These are phyloP conservation scores for Exophiala mesophila DNA, from an alignment of 2,329 filamentous ascomycete species.

Conservation along the genomic window DNA sequence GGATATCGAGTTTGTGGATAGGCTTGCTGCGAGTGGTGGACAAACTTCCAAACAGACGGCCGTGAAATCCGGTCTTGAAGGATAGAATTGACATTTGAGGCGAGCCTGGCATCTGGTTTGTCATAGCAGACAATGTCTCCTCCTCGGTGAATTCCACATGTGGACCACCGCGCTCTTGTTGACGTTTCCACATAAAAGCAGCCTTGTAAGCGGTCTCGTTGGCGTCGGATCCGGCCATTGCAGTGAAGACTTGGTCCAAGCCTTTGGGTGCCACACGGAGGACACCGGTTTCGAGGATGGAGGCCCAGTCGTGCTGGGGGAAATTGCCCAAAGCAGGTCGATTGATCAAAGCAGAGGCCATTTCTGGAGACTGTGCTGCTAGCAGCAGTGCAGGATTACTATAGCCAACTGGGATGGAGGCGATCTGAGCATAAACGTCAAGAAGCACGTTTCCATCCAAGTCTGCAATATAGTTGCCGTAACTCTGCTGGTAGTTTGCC, in stretches of 20 bases:
- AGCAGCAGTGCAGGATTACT: constrained; percentile 74
- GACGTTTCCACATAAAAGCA: constrained; percentile 87
- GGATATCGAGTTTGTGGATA: constrained; percentile 92
- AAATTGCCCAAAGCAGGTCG: constrained; percentile 70
- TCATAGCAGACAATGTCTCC: constrained; percentile 71
- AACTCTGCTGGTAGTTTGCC: constrained; percentile 66
- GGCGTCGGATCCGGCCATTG: constrained; percentile 81
- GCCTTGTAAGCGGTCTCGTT: constrained; percentile 95
- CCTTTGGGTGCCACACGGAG: constrained; percentile 79
- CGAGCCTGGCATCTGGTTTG: constrained; percentile 72
- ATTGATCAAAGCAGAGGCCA: constrained; percentile 79
- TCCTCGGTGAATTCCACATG: constrained; percentile 72
- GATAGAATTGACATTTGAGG: constrained; percentile 79
- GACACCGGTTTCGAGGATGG: constrained; percentile 72
- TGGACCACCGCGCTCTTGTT: constrained; percentile 72
- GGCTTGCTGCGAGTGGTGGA: constrained; percentile 89
- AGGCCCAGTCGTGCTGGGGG: constrained; percentile 76
- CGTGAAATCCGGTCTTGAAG: constrained; percentile 86
- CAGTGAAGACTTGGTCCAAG: constrained; percentile 83
- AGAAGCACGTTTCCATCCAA: constrained; percentile 48
- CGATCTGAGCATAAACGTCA: constrained; percentile 70
- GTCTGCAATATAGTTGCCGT: constrained; percentile 68
- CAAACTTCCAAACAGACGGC: constrained; percentile 79
- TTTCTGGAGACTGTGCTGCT: constrained; percentile 69
- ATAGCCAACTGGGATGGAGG: constrained; percentile 87